phyloP scores from a whole-genome alignment of 2,329 filamentous ascomycete species.

The Fusarium sp. region DNA sequence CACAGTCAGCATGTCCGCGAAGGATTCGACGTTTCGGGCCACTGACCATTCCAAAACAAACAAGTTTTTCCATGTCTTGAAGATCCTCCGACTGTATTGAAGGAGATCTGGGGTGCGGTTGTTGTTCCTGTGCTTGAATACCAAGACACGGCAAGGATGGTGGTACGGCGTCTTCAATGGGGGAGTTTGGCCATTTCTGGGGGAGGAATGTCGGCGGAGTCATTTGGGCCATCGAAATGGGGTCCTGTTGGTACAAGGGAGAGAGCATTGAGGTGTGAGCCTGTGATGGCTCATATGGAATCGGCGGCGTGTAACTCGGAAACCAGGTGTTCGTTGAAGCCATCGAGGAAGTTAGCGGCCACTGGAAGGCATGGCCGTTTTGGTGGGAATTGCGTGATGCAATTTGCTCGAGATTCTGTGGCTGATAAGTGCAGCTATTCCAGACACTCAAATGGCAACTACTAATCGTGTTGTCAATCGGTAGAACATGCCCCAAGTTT shows the following conservation, averaged over 20 bases:
- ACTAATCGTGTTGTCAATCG: not conserved
- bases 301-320: too few relatives aligned
- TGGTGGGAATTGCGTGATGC: not conserved
- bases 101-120: not conserved
- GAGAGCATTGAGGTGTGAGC: not conserved
- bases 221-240: not conserved
- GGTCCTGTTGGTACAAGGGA: not conserved
- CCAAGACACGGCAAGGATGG: not conserved
- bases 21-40: rapidly evolving
- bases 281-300: not conserved
- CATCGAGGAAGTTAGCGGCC: not conserved
- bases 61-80: not conserved
- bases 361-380: not conserved
- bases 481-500: not conserved
- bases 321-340: too few relatives aligned
- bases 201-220: rapidly evolving
- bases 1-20: not conserved
- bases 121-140: not conserved
- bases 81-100: not conserved
- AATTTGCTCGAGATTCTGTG: not conserved
- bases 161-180: not conserved
- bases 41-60: slow-evolving; percentile 31
- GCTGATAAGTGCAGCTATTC: not conserved
- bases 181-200: not conserved
- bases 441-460: not conserved